These are phyloP conservation scores for Vitis rupestris DNA, from an alignment of 164 flowering plant species.

Conservation along the genomic window DNA sequence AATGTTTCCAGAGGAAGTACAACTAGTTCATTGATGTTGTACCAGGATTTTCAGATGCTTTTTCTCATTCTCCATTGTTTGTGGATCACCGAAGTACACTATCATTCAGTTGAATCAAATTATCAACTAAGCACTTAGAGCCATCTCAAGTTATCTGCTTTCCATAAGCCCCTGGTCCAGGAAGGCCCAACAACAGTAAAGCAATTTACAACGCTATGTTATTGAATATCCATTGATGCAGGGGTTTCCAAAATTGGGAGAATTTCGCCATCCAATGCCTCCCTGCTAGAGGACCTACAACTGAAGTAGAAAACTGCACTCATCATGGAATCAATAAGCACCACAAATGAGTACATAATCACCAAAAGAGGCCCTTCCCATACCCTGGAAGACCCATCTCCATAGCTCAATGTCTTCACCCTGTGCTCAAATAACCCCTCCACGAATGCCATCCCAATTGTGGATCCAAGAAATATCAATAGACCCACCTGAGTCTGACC, in stretches of 20 bases:
- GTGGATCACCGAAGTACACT: too few relatives aligned
- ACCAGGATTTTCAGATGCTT: too few relatives aligned
- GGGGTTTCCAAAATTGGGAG: slow-evolving; percentile 41
- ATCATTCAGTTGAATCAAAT: too few relatives aligned
- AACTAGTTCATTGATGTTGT: too few relatives aligned
- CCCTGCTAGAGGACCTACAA: slow-evolving; percentile 67
- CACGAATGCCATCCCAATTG: slow-evolving; percentile 86
- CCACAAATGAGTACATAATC: slow-evolving; percentile 86
- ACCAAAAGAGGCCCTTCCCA: slow-evolving; percentile 99
- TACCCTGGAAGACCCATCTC: slow-evolving; percentile 94
- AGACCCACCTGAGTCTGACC: slow-evolving; percentile 98
- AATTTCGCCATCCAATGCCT: slow-evolving; percentile 34
- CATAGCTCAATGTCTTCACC: slow-evolving; percentile 93
- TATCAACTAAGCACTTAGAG: too few relatives aligned
- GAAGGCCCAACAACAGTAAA: too few relatives aligned
- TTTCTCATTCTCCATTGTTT: too few relatives aligned
- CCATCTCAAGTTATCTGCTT: too few relatives aligned
- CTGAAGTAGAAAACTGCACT: slow-evolving; percentile 92
- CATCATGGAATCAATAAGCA: slow-evolving; percentile 95
- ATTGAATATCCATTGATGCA: slow-evolving; percentile 19
- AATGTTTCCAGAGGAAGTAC: too few relatives aligned
- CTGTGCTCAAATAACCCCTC: slow-evolving; percentile 96
- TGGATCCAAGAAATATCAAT: slow-evolving; percentile 81
- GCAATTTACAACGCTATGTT: too few relatives aligned
- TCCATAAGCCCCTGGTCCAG: too few relatives aligned